phyloP scores from a whole-genome alignment of 352 stramenopile genomes.

The Pythium sp. region DNA sequence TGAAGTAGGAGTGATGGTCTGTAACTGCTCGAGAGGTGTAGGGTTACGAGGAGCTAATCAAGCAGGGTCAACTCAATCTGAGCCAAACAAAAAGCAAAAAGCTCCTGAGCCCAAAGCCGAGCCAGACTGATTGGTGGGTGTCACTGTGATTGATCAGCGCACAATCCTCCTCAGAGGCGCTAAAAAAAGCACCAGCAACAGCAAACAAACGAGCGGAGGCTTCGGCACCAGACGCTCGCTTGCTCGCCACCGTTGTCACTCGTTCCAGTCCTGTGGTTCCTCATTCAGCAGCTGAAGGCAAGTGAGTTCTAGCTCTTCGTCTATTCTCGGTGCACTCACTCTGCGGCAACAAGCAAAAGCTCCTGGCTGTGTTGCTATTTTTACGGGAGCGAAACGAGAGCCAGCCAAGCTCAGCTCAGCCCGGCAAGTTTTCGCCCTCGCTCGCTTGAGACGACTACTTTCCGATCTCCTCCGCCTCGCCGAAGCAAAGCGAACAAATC shows the following conservation, averaged over 20 bases:
- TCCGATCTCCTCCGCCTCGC: slow-evolving; percentile 11
- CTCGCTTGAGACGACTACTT: background rate
- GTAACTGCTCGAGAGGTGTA: background rate
- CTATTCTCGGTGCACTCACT: slow-evolving; percentile 1
- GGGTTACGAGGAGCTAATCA: slow-evolving; percentile 6
- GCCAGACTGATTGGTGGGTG: slow-evolving; percentile 9
- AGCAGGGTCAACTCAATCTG: background rate
- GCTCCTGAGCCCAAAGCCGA: background rate
- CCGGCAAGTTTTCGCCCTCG: background rate
- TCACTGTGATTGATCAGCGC: background rate
- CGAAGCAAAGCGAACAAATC: background rate
- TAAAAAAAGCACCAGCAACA: background rate
- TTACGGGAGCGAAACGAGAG: slow-evolving; percentile 8
- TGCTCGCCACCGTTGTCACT: background rate
- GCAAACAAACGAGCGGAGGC: background rate
- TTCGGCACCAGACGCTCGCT: background rate
- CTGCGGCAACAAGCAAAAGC: background rate
- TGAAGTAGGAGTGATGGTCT: slow-evolving; percentile 1
- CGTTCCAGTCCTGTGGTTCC: background rate
- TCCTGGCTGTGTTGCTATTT: slow-evolving; percentile 1
- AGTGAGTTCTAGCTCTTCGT: background rate
- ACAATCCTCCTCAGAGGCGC: background rate
- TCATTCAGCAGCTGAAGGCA: background rate
- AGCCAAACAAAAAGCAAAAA: background rate
- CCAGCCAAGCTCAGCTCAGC: background rate